phyloP scores from a whole-genome alignment of 306 rosid species.

The Acacia confusa region DNA sequence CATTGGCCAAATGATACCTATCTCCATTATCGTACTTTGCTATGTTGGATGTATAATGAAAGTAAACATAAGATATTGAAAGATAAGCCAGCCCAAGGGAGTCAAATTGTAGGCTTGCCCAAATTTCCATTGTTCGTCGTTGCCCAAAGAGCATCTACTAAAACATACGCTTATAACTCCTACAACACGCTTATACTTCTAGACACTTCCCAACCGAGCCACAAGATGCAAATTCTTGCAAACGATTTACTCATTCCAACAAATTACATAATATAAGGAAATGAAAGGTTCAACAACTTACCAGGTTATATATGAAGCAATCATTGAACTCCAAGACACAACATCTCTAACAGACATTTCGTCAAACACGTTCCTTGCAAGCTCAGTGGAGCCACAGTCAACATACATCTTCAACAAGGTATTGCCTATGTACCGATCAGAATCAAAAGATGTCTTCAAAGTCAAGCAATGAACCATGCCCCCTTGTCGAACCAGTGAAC shows the following conservation, averaged over 20 bases:
- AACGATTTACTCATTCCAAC: background rate
- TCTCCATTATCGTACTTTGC: no score
- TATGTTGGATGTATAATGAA: no score
- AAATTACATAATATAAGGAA: background rate
- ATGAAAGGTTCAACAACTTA: background rate
- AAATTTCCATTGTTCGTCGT: background rate
- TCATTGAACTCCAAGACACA: conserved; percentile 65
- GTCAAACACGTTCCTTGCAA: conserved; percentile 52
- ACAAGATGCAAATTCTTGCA: background rate
- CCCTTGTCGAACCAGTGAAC: conserved; percentile 32
- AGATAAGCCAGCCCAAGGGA: no score
- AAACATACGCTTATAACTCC: background rate
- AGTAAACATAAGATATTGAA: no score
- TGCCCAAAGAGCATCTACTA: background rate
- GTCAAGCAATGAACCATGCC: conserved; percentile 45
- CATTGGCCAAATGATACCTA: no score
- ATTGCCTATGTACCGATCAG: conserved; percentile 40
- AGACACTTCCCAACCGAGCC: background rate
- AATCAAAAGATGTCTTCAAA: conserved; percentile 40
- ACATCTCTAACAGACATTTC: conserved; percentile 56
- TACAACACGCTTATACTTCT: background rate
- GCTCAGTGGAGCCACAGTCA: conserved; percentile 24
- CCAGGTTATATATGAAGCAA: conserved; percentile 50
- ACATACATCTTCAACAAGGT: conserved; percentile 50
- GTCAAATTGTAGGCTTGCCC: background rate